Evolutionary conservation across 2,329 filamentous ascomycete genomes (phyloP).

Genomic region (Alternaria tenuissima): DNA sequence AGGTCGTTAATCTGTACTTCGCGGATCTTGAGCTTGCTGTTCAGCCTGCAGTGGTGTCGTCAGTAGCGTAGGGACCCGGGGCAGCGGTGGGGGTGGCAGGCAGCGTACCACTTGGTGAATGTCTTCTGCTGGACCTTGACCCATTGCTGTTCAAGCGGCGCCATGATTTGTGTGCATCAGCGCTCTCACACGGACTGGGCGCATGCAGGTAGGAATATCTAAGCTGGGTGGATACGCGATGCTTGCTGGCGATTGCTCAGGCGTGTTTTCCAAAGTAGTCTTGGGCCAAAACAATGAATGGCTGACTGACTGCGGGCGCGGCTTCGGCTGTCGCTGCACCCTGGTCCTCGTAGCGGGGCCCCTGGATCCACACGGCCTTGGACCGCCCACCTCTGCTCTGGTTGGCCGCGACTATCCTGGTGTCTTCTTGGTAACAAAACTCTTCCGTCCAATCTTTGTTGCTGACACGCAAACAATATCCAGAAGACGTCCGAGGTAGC

Average conservation of each 20-base stretch:
- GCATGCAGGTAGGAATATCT: constrained; percentile 36
- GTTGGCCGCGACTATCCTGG: constrained; percentile 1
- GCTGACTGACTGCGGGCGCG: constrained; percentile 32
- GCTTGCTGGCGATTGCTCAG: constrained; percentile 28
- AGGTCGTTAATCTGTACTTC: constrained; percentile 85
- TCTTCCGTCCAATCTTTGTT: constrained; percentile 15
- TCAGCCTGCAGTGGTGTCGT: constrained; percentile 71
- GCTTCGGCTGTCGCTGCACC: constrained; percentile 38
- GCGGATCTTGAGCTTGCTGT: constrained; percentile 87
- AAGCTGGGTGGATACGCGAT: constrained; percentile 17
- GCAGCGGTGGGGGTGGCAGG: constrained; percentile 17
- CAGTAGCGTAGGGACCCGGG: constrained; percentile 26
- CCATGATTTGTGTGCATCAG: constrained; percentile 49
- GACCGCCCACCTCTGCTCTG: not conserved
- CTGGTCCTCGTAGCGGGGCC: constrained; percentile 20
- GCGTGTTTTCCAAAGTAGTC: constrained; percentile 31
- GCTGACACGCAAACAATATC: constrained; percentile 2
- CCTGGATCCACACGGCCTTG: constrained; percentile 17
- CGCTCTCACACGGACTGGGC: constrained; percentile 16
- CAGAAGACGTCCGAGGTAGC: not conserved
- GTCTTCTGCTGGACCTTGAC: constrained; percentile 94
- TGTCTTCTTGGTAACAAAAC: not conserved
- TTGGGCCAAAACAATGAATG: constrained; percentile 40
- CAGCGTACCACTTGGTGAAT: constrained; percentile 90
- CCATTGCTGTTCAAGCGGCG: constrained; percentile 68